These are phyloP conservation scores for Centrapalus pauciflorus DNA, from an alignment of 129 eudicot genomes.

Conservation along the genomic window DNA sequence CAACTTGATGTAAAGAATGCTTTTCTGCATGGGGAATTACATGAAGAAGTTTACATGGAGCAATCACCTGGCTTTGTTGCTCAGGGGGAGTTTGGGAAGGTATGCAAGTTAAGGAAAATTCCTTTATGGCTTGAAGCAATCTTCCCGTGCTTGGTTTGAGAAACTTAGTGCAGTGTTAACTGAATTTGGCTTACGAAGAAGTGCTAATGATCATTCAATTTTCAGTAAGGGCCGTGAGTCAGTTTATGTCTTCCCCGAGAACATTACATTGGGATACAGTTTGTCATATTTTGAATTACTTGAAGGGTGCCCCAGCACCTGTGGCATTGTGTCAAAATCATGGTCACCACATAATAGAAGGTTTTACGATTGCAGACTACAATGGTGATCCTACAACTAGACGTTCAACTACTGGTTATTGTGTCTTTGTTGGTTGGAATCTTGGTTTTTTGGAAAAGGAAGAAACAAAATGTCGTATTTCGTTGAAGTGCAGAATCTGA, in stretches of 20 bases:
- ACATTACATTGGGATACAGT: background rate
- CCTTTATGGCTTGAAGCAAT: background rate
- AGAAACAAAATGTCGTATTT: background rate
- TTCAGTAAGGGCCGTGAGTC: background rate
- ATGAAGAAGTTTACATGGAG: background rate
- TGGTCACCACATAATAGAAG: background rate
- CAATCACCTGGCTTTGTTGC: background rate
- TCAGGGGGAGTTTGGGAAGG: background rate
- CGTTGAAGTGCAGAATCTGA: background rate
- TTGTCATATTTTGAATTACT: background rate
- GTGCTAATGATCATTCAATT: background rate
- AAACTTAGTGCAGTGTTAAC: background rate
- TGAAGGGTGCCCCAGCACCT: background rate
- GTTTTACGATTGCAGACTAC: background rate
- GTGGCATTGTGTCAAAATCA: background rate
- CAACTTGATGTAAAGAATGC: slow-evolving; percentile 5
- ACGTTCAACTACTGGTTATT: background rate
- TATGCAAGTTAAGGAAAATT: background rate
- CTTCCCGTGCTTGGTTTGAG: too few relatives aligned
- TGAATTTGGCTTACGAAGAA: background rate
- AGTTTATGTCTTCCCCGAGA: background rate
- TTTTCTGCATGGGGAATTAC: background rate
- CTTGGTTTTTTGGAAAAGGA: background rate
- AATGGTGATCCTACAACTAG: background rate
- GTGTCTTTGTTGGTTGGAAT: too few relatives aligned